Evolutionary conservation across 805 yeast genomes (phyloP).

Genomic region (Ogataea ganodermae): DNA sequence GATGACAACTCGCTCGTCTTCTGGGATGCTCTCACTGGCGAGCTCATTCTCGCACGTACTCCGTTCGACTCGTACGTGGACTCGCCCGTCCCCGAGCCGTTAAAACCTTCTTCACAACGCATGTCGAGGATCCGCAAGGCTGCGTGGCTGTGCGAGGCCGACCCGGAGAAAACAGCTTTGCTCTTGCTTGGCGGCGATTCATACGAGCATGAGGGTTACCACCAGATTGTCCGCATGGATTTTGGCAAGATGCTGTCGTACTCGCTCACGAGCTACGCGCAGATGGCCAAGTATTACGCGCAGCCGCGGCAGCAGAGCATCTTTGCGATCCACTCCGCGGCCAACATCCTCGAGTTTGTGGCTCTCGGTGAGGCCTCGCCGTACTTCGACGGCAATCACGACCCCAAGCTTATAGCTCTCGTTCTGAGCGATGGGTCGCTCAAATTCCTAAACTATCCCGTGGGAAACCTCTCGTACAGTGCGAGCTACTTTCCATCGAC

Average conservation of each 20-base stretch:
- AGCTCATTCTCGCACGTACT: conserved; percentile 71
- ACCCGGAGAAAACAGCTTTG: conserved; percentile 79
- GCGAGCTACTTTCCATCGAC: conserved; percentile 78
- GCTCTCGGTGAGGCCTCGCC: conserved; percentile 68
- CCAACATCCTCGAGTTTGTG: conserved; percentile 47
- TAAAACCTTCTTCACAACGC: conserved; percentile 21
- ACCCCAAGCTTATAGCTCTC: conserved; percentile 66
- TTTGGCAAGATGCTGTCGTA: conserved; percentile 81
- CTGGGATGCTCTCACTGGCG: conserved; percentile 88
- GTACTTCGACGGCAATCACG: conserved; percentile 76
- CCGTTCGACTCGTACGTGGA: conserved; percentile 67
- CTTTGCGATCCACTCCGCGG: conserved; percentile 52
- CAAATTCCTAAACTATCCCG: conserved; percentile 59
- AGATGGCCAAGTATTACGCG: conserved; percentile 77
- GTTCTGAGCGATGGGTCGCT: conserved; percentile 65
- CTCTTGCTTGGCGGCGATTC: conserved; percentile 70
- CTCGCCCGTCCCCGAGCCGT: conserved; percentile 40
- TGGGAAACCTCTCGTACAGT: conserved; percentile 51
- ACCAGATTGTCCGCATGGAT: conserved; percentile 58
- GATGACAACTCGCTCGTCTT: conserved; percentile 83
- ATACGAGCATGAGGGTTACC: conserved; percentile 42
- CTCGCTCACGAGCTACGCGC: conserved; percentile 77
- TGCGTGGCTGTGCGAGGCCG: conserved; percentile 76
- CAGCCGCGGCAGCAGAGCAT: conserved; percentile 56
- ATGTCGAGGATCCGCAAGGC: conserved; percentile 52